Evolutionary conservation across 805 yeast species (phyloP).

Genomic region (Yamadazyma kitorensis): DNA sequence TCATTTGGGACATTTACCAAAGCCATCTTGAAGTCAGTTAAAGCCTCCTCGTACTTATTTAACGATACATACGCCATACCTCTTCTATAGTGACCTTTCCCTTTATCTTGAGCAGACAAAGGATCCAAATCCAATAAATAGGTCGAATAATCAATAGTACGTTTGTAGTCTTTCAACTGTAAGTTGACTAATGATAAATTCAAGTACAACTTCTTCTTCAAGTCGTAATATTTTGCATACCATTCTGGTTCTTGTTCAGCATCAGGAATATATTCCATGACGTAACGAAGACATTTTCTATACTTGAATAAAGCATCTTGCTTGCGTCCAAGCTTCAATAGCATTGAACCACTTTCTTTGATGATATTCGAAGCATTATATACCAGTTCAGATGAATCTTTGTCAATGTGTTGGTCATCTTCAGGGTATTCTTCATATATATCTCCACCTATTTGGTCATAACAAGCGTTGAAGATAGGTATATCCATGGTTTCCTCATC

Average conservation of each 20-base stretch:
- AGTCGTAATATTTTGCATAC: slow-evolving; percentile 45
- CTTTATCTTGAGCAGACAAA: slow-evolving; percentile 38
- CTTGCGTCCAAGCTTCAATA: slow-evolving; percentile 53
- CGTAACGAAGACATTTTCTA: slow-evolving; percentile 62
- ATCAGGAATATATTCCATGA: slow-evolving; percentile 73
- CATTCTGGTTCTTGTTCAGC: slow-evolving; percentile 56
- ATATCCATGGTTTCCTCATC: slow-evolving; percentile 42
- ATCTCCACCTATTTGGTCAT: slow-evolving; percentile 63
- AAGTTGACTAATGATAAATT: slow-evolving; percentile 59
- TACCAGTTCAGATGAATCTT: slow-evolving; percentile 54
- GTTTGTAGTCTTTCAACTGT: slow-evolving; percentile 47
- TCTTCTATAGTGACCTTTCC: slow-evolving; percentile 58
- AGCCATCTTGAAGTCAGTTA: slow-evolving; percentile 46
- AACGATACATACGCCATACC: slow-evolving; percentile 45
- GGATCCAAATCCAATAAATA: slow-evolving; percentile 53
- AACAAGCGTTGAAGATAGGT: slow-evolving; percentile 64
- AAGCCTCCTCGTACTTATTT: slow-evolving; percentile 49
- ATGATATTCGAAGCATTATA: slow-evolving; percentile 51
- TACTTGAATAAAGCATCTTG: slow-evolving; percentile 61
- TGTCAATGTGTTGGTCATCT: slow-evolving; percentile 59
- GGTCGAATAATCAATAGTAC: slow-evolving; percentile 51
- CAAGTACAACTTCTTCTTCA: slow-evolving; percentile 52
- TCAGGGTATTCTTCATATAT: slow-evolving; percentile 75
- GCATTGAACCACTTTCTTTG: slow-evolving; percentile 62
- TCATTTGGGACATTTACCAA: slow-evolving; percentile 46